phyloP scores from a whole-genome alignment of 1,284 basidiomycete species.

The Tremellales sp. region DNA sequence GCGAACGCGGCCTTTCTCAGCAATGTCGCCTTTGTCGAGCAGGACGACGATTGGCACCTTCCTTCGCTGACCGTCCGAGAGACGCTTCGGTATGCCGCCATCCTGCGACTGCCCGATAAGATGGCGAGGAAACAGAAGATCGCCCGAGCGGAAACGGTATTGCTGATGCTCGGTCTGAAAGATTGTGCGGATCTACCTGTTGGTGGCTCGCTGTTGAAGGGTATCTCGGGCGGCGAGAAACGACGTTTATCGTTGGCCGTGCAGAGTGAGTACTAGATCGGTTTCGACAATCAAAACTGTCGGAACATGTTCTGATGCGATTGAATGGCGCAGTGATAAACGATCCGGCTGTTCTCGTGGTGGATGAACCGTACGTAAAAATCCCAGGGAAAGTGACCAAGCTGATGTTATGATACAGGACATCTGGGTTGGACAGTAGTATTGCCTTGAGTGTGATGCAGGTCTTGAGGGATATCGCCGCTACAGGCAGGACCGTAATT shows the following conservation, averaged over 20 bases:
- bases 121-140: slow-evolving; percentile 50
- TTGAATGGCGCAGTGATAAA: slow-evolving; percentile 42
- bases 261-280: slow-evolving; percentile 41
- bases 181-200: slow-evolving; percentile 56
- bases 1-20: slow-evolving; percentile 33
- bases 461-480: slow-evolving; percentile 53
- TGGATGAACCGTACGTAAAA: slow-evolving; percentile 48
- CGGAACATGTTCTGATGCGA: background rate
- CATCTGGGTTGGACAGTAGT: slow-evolving; percentile 54
- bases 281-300: background rate
- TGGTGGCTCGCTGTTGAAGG: slow-evolving; percentile 53
- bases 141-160: slow-evolving; percentile 53
- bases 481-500: slow-evolving; percentile 55
- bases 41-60: slow-evolving; percentile 55
- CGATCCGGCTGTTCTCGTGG: slow-evolving; percentile 52
- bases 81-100: slow-evolving; percentile 53
- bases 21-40: slow-evolving; percentile 54
- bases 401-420: slow-evolving; percentile 17
- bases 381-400: background rate
- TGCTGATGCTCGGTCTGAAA: slow-evolving; percentile 54
- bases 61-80: slow-evolving; percentile 51
- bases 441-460: slow-evolving; percentile 51
- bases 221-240: slow-evolving; percentile 58
- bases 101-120: slow-evolving; percentile 51
- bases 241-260: slow-evolving; percentile 55